phyloP scores from a whole-genome alignment of 202 grass and related monocot species.

The Saccharum hybrid region DNA sequence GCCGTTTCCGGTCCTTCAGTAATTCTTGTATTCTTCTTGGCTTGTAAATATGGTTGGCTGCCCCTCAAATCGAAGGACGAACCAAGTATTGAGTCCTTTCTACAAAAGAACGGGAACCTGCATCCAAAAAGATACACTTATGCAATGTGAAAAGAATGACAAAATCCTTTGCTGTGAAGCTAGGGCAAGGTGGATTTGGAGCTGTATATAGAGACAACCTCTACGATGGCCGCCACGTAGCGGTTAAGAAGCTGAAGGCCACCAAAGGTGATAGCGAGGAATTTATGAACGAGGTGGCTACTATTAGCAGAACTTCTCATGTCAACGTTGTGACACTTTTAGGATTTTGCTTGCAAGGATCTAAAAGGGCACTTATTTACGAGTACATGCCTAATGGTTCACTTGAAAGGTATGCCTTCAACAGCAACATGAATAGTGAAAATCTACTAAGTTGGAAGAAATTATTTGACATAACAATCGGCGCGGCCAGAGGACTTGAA shows the following conservation, averaged over 20 bases:
- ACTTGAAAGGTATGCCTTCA: conserved; percentile 63
- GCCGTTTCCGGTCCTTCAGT: no score
- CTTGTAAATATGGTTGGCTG: conserved; percentile 7
- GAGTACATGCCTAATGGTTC: conserved; percentile 82
- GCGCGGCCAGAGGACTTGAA: conserved; percentile 69
- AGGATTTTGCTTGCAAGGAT: conserved; percentile 78
- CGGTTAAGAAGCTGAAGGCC: conserved; percentile 67
- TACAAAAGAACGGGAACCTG: conserved; percentile 53
- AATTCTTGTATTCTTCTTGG: background rate
- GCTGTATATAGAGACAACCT: conserved; percentile 61
- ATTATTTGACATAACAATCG: conserved; percentile 65
- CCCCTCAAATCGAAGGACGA: conserved; percentile 12
- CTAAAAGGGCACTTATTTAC: conserved; percentile 71
- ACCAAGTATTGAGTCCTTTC: conserved; percentile 51
- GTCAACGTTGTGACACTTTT: conserved; percentile 64
- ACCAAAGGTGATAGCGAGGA: conserved; percentile 64
- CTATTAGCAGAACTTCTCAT: conserved; percentile 80
- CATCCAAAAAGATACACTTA: conserved; percentile 67
- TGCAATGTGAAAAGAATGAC: conserved; percentile 74
- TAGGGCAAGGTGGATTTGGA: conserved; percentile 77
- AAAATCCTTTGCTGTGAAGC: conserved; percentile 54
- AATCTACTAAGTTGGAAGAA: conserved; percentile 60
- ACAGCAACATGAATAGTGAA: background rate
- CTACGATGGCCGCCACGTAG: conserved; percentile 46
- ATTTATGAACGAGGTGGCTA: conserved; percentile 74